These are phyloP conservation scores for Auricularia heimuer DNA, from an alignment of 768 basidiomycete species.

Conservation along the genomic window DNA sequence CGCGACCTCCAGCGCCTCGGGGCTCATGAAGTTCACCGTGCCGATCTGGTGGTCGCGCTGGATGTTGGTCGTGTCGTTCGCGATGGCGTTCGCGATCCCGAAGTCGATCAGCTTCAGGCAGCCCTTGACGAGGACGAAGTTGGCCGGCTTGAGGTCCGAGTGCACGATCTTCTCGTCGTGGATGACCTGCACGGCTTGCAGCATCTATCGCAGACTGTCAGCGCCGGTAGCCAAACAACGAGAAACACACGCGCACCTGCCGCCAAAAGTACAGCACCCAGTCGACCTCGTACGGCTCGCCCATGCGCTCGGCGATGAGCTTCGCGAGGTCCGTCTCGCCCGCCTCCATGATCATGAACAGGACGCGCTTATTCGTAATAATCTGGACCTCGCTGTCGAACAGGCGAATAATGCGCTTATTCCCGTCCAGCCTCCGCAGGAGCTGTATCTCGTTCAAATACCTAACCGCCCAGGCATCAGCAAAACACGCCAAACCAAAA, in stretches of 20 bases:
- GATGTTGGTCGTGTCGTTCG: constrained; percentile 97
- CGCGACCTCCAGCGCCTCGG: constrained; percentile 81
- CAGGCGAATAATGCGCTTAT: constrained; percentile 82
- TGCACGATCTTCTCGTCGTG: constrained; percentile 99
- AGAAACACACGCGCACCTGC: constrained; percentile 47
- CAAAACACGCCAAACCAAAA: too few relatives aligned
- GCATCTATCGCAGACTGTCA: constrained; percentile 53
- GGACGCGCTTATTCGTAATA: constrained; percentile 8
- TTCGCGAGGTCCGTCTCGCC: constrained; percentile 89
- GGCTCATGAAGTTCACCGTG: constrained; percentile 98
- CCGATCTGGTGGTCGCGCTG: constrained; percentile 95
- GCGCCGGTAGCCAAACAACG: not conserved
- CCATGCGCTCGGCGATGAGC: constrained; percentile 74
- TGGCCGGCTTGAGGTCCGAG: constrained; percentile 96
- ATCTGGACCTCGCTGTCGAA: constrained; percentile 84
- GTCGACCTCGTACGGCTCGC: constrained; percentile 80
- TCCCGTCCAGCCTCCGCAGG: constrained; percentile 88
- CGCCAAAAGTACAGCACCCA: constrained; percentile 97
- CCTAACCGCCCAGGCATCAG: constrained; percentile 24
- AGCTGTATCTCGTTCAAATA: constrained; percentile 96
- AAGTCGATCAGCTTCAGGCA: constrained; percentile 97
- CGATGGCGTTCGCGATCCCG: constrained; percentile 98
- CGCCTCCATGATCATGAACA: constrained; percentile 77
- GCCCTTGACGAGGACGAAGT: constrained; percentile 93
- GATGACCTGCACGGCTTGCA: constrained; percentile 96